Evolutionary conservation across 352 stramenopile species (phyloP).

Genomic region (Globisporangium yorkense): DNA sequence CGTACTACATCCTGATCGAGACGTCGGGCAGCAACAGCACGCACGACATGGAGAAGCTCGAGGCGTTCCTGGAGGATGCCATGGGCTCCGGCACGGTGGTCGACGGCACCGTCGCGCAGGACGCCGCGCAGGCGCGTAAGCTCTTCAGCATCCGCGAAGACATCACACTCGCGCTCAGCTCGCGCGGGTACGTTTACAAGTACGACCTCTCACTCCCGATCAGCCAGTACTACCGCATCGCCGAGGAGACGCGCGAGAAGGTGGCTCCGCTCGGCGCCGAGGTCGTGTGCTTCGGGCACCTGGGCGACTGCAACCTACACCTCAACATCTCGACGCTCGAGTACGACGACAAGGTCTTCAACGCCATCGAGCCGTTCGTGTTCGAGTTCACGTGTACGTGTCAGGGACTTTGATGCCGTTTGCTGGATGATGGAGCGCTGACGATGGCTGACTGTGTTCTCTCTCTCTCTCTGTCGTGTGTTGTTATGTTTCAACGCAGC

Average conservation of each 20-base stretch:
- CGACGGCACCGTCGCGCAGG: constrained; percentile 92
- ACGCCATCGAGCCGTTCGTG: constrained; percentile 63
- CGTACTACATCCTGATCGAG: constrained; percentile 96
- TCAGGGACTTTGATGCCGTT: background rate
- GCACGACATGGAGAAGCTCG: constrained; percentile 92
- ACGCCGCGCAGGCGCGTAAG: constrained; percentile 84
- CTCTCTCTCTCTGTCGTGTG: constrained; percentile 1
- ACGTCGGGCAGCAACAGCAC: constrained; percentile 88
- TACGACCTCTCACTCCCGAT: constrained; percentile 96
- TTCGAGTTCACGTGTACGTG: constrained; percentile 78
- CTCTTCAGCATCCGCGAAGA: constrained; percentile 95
- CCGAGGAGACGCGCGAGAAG: constrained; percentile 61
- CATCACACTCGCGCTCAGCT: constrained; percentile 85
- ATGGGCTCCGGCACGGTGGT: constrained; percentile 68
- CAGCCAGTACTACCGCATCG: constrained; percentile 89
- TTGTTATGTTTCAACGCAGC: constrained; percentile 15
- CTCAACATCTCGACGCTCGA: constrained; percentile 89
- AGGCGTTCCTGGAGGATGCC: constrained; percentile 75
- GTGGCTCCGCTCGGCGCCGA: constrained; percentile 40
- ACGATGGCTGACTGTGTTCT: background rate
- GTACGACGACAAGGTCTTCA: constrained; percentile 62
- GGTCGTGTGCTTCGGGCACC: constrained; percentile 91
- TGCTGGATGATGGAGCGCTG: background rate
- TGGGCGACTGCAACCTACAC: constrained; percentile 97
- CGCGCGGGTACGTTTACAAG: constrained; percentile 94